phyloP scores from a whole-genome alignment of 2,329 filamentous ascomycete genomes.

The Nothophoma quercina region DNA sequence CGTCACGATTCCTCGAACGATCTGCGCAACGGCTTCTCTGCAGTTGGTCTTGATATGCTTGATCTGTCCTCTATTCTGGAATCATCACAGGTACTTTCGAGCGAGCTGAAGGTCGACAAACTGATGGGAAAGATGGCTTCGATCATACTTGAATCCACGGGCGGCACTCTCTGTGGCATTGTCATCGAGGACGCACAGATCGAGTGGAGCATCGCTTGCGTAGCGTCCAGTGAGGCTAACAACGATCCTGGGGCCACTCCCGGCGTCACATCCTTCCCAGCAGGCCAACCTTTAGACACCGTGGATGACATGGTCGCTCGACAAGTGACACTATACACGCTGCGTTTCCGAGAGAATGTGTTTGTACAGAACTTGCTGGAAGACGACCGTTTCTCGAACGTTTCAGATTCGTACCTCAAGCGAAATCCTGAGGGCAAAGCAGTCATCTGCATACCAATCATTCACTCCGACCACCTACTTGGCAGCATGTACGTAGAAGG shows the following conservation, averaged over 20 bases:
- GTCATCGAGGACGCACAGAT: conserved; percentile 73
- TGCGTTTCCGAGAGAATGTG: conserved; percentile 77
- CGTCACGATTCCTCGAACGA: conserved; percentile 56
- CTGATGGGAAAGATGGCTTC: conserved; percentile 82
- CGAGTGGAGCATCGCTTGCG: conserved; percentile 76
- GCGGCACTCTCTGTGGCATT: conserved; percentile 76
- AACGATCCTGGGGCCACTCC: conserved; percentile 26
- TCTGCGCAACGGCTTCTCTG: conserved; percentile 69
- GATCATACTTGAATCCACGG: conserved; percentile 80
- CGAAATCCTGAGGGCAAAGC: conserved; percentile 74
- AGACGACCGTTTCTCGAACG: conserved; percentile 81
- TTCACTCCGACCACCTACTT: conserved; percentile 74
- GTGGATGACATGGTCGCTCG: conserved; percentile 73
- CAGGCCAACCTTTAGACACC: conserved; percentile 69
- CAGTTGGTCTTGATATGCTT: conserved; percentile 77
- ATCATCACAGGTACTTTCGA: conserved; percentile 81
- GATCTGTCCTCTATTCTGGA: conserved; percentile 80
- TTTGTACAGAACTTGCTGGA: conserved; percentile 76
- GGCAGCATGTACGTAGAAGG: conserved; percentile 81
- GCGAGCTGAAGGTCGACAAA: conserved; percentile 76
- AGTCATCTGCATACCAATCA: conserved; percentile 81
- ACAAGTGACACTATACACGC: conserved; percentile 78
- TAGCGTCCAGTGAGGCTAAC: conserved; percentile 69
- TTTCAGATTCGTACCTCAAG: conserved; percentile 72
- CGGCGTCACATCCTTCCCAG: conserved; percentile 71